Evolutionary conservation across 768 basidiomycete genomes (phyloP).

Genomic region (Rhizopogon vesiculosus): DNA sequence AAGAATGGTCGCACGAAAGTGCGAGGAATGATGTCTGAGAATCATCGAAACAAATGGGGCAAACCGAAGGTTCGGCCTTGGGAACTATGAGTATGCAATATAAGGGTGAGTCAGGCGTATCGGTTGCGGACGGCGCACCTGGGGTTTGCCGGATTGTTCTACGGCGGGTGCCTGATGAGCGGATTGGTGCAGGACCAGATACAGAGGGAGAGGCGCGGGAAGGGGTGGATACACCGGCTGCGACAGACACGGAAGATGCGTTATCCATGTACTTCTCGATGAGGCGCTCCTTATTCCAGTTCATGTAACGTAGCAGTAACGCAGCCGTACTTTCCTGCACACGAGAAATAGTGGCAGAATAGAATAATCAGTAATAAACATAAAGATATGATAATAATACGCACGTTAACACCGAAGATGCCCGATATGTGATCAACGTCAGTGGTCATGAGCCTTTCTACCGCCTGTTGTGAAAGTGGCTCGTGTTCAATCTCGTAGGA

Average conservation of each 20-base stretch:
- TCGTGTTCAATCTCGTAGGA: slow-evolving; percentile 86
- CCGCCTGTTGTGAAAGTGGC: slow-evolving; percentile 62
- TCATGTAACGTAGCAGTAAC: slow-evolving; percentile 74
- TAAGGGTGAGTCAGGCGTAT: background rate
- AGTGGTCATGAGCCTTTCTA: slow-evolving; percentile 72
- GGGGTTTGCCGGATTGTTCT: slow-evolving; percentile 25
- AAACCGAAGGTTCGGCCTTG: slow-evolving; percentile 60
- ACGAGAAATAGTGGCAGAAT: slow-evolving; percentile 1
- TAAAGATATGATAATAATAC: slow-evolving; percentile 27
- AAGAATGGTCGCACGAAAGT: slow-evolving; percentile 80
- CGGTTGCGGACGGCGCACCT: slow-evolving; percentile 9
- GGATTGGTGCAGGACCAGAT: slow-evolving; percentile 27
- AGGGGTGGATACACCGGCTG: slow-evolving; percentile 62
- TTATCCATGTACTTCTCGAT: slow-evolving; percentile 98
- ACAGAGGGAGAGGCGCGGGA: slow-evolving; percentile 15
- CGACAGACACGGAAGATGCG: slow-evolving; percentile 59
- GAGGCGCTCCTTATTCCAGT: slow-evolving; percentile 95
- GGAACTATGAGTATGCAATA: slow-evolving; percentile 14
- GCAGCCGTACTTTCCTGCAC: slow-evolving; percentile 63
- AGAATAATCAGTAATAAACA: slow-evolving; percentile 1
- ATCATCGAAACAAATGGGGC: slow-evolving; percentile 93
- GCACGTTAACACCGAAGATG: slow-evolving; percentile 85
- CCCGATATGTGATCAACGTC: slow-evolving; percentile 86
- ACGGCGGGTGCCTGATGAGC: slow-evolving; percentile 27
- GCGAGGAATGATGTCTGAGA: slow-evolving; percentile 62